Evolutionary conservation across 164 flowering plant genomes (phyloP).

Genomic region (Chimonanthus praecox): DNA sequence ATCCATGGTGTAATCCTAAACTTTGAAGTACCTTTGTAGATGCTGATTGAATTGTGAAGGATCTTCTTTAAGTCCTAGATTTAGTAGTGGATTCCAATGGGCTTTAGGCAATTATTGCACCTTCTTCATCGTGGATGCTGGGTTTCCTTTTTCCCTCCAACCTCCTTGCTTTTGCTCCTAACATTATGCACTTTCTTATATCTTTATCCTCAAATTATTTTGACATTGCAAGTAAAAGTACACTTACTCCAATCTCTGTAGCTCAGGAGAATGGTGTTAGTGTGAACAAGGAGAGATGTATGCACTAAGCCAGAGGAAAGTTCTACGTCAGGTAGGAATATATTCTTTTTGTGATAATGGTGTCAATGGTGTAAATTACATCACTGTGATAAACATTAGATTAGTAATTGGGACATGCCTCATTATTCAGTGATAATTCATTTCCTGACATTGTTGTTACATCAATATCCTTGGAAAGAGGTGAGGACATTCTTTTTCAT

Average conservation of each 20-base stretch:
- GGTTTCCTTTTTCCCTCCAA: no score
- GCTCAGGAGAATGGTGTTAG: conserved; percentile 56
- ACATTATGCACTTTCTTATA: not conserved
- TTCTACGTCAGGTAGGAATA: conserved; percentile 68
- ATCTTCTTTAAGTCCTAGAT: not conserved
- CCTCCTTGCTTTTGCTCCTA: not conserved
- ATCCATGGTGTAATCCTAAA: not conserved
- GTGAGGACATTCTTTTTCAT: no score
- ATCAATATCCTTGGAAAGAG: no score
- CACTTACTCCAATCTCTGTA: conserved; percentile 51
- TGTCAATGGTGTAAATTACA: no score
- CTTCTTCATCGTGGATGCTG: not conserved
- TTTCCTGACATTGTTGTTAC: no score
- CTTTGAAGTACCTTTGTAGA: no score
- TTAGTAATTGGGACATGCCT: not conserved
- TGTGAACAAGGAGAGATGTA: conserved; percentile 47
- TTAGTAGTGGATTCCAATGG: not conserved
- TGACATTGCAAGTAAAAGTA: conserved; percentile 63
- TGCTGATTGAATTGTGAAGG: not conserved
- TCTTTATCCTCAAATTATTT: conserved; percentile 28
- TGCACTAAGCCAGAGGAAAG: conserved; percentile 64
- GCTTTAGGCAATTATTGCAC: not conserved
- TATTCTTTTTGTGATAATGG: not conserved
- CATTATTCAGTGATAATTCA: not conserved
- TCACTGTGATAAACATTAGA: not conserved